Base-by-base conservation (phyloP, 208 protist species). In the Acanthamoeba lenticulata region DNA sequence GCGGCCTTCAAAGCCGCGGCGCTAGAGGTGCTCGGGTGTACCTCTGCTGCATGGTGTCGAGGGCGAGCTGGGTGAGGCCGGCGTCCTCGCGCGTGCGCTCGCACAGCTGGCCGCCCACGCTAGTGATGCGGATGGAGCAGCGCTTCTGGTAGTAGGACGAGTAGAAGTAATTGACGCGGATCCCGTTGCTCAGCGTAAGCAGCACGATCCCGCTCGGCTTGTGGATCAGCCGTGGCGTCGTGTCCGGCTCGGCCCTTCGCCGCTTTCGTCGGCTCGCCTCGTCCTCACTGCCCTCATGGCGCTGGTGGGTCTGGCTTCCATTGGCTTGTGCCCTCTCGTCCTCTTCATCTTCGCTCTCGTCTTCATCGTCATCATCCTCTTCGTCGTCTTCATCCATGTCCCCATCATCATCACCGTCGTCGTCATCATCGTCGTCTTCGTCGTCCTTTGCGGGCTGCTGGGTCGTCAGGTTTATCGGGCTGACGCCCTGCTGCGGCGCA, bases 11-110 rank as follows among this genome's bases (percentile, higher is more conserved):
- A 19, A 52, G 47, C 5, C 47, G 47, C 27, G 27, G 49, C 49
- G 2, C 62, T 2, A 24, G 17, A 32, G 17, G 32, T 24, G 27
- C 0, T 13, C 13, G 19, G 45, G 9, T 42, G 0, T 32, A 81
- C 69, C 69, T 81, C n/a, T 81, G 69, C 38, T 81, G 69, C 69
- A 81, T 81, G 5, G 69, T 81, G 38, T 81, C 69, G 69, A 81
- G 69, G 38, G 38, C 69, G 27, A 81, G 69, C 69, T 81, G 69
- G 6, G 69, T 81, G 38, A 81, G 69, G 17, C 69, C 69, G 17
- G 69, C 69, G 40, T 81, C 69, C 36, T 81, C 69, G 21, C 40
- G 34, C 19, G 38, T 47, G 2, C 69, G 69, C 38, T 81, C 69
- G 40, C 69, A 81, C 17, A 81, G 69, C 40, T 81, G 69, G 40